A percentile compares a stretch with the other conserved stretches of the same genome.
Evolutionary conservation across 768 basidiomycete species (phyloP).

Genomic region (Tephrocybe sp.): DNA sequence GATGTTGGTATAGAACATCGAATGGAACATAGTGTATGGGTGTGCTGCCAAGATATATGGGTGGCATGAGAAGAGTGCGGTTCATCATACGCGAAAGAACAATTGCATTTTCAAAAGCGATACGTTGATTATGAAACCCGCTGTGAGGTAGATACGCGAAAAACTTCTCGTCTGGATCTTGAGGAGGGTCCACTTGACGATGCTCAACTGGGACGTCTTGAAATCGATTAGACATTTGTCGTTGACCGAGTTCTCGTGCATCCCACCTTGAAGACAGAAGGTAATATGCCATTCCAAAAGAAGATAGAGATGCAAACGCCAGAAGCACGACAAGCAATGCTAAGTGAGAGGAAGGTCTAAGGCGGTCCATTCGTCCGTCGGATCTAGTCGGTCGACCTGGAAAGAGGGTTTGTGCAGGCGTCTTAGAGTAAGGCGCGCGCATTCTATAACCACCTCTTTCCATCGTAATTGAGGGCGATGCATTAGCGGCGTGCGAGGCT

Average conservation of each 20-base stretch:
- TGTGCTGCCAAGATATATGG: conserved; percentile 62
- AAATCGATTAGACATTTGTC: conserved; percentile 28
- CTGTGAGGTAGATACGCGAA: conserved; percentile 82
- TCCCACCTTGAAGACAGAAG: conserved; percentile 64
- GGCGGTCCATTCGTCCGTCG: conserved; percentile 17
- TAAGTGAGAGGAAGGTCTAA: conserved; percentile 34
- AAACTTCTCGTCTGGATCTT: conserved; percentile 40
- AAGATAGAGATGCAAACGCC: conserved; percentile 45
- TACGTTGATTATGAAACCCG: conserved; percentile 85
- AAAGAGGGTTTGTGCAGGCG: conserved; percentile 7
- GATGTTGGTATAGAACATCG: conserved; percentile 43
- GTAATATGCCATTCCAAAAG: conserved; percentile 64
- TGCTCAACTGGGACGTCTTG: conserved; percentile 32
- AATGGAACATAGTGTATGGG: conserved; percentile 62
- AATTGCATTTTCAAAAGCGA: conserved; percentile 83
- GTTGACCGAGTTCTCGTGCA: conserved; percentile 19
- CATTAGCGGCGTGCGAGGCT: conserved; percentile 25
- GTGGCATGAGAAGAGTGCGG: conserved; percentile 80
- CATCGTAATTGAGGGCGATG: conserved; percentile 63
- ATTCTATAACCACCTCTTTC: conserved; percentile 71
- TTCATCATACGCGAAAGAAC: conserved; percentile 68
- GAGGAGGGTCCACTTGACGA: conserved; percentile 4
- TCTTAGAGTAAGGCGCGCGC: conserved; percentile 38
- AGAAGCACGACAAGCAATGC: conserved; percentile 48
- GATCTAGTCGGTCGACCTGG: not conserved